These are phyloP conservation scores for Asterophora parasitica DNA, from an alignment of 768 basidiomycete genomes.

Conservation along the genomic window DNA sequence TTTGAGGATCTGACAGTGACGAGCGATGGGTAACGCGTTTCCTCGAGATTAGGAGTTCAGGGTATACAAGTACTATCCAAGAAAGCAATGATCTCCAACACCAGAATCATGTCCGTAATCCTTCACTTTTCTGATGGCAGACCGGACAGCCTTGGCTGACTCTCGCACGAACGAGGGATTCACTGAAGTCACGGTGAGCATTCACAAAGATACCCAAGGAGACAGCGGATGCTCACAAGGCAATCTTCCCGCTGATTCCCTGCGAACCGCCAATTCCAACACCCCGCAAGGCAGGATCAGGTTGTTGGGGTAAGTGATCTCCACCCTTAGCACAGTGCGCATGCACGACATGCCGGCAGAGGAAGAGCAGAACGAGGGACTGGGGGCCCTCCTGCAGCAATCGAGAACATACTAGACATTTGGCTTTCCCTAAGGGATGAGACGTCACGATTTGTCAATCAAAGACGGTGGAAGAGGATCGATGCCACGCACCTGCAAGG, in stretches of 20 bases:
- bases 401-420: conserved; percentile 64
- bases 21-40: too few relatives aligned
- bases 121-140: conserved; percentile 60
- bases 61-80: too few relatives aligned
- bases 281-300: conserved; percentile 49
- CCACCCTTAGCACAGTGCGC: conserved; percentile 68
- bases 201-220: background rate
- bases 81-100: background rate
- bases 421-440: conserved; percentile 52
- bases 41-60: too few relatives aligned
- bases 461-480: background rate
- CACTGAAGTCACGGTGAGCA: conserved; percentile 35
- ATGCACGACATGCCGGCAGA: conserved; percentile 88
- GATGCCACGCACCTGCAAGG: conserved; percentile 54
- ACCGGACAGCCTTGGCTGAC: conserved; percentile 73
- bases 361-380: conserved; percentile 65
- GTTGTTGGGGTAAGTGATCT: conserved; percentile 56
- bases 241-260: conserved; percentile 67
- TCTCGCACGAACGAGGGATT: conserved; percentile 63
- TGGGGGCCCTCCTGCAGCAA: conserved; percentile 56
- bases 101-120: conserved; percentile 27
- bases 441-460: background rate
- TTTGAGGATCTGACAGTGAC: too few relatives aligned
- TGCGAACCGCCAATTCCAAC: conserved; percentile 35
- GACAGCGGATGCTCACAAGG: conserved; percentile 54